Conservation (phyloP, 2,329 filamentous ascomycete genomes). For the Ophiostoma sp. region DNA sequence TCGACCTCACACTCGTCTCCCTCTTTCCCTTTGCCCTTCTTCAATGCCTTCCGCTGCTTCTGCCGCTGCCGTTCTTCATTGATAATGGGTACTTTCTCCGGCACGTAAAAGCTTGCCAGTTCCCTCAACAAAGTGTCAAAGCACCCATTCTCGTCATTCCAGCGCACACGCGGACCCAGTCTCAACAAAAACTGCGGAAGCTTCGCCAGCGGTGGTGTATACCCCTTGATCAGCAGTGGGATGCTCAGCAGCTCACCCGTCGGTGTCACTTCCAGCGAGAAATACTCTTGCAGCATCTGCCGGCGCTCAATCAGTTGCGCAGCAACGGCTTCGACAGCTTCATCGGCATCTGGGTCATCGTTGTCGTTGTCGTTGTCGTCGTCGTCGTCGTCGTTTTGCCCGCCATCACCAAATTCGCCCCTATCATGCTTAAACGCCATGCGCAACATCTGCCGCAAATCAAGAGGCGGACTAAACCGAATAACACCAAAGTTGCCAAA, state of each 20-base stretch:
- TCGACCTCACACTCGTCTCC: constrained; percentile 30
- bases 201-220: constrained; percentile 81
- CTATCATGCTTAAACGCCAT: constrained; percentile 74
- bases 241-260: constrained; percentile 75
- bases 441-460: constrained; percentile 67
- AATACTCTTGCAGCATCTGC: constrained; percentile 92
- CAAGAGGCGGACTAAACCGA: constrained; percentile 73
- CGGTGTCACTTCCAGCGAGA: constrained; percentile 78
- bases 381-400: constrained; percentile 51
- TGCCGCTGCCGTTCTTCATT: constrained; percentile 25
- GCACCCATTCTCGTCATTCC: constrained; percentile 80
- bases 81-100: constrained; percentile 69
- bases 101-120: constrained; percentile 85
- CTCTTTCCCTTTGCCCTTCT: constrained; percentile 24
- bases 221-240: constrained; percentile 84
- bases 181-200: constrained; percentile 84
- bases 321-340: constrained; percentile 65
- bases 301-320: constrained; percentile 70
- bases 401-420: constrained; percentile 38
- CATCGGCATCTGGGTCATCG: constrained; percentile 43
- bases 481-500: constrained; percentile 93
- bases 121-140: constrained; percentile 85
- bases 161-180: constrained; percentile 84
- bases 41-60: constrained; percentile 32
- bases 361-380: constrained; percentile 62